Evolutionary conservation across 2,329 filamentous ascomycete species (phyloP).

Genomic region (Calonectria leucothoes): DNA sequence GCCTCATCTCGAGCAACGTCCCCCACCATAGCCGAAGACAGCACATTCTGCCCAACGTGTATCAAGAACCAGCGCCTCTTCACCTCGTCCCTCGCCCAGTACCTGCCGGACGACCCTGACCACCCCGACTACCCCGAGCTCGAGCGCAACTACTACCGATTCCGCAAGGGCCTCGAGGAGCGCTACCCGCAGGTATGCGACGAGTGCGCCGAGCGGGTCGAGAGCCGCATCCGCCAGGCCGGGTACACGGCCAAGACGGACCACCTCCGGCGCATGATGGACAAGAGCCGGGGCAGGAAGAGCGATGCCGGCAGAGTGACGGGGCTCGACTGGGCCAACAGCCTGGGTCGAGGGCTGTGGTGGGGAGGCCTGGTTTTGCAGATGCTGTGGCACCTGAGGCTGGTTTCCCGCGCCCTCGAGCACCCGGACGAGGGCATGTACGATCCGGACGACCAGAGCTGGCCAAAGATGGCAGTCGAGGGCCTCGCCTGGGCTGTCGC

Average conservation of each 20-base stretch:
- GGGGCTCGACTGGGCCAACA: constrained; percentile 56
- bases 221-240: constrained; percentile 74
- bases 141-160: constrained; percentile 76
- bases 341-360: constrained; percentile 60
- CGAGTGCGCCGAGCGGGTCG: constrained; percentile 80
- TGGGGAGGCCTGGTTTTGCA: constrained; percentile 58
- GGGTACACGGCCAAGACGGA: constrained; percentile 89
- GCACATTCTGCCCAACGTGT: constrained; percentile 79
- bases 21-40: constrained; percentile 36
- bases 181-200: constrained; percentile 91
- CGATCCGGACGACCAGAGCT: constrained; percentile 46
- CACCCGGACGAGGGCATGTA: constrained; percentile 45
- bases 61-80: constrained; percentile 90
- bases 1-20: constrained; percentile 54
- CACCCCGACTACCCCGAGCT: constrained; percentile 77
- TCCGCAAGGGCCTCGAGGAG: constrained; percentile 78
- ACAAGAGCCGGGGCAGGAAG: constrained; percentile 64
- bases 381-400: constrained; percentile 62
- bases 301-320: constrained; percentile 44
- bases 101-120: constrained; percentile 73
- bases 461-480: constrained; percentile 21
- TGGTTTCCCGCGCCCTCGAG: constrained; percentile 41
- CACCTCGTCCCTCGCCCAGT: constrained; percentile 80
- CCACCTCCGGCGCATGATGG: constrained; percentile 79
- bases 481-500: constrained; percentile 28